These are phyloP conservation scores for Xylaria sp. DNA, from an alignment of 2,329 filamentous ascomycete species.

Conservation along the genomic window DNA sequence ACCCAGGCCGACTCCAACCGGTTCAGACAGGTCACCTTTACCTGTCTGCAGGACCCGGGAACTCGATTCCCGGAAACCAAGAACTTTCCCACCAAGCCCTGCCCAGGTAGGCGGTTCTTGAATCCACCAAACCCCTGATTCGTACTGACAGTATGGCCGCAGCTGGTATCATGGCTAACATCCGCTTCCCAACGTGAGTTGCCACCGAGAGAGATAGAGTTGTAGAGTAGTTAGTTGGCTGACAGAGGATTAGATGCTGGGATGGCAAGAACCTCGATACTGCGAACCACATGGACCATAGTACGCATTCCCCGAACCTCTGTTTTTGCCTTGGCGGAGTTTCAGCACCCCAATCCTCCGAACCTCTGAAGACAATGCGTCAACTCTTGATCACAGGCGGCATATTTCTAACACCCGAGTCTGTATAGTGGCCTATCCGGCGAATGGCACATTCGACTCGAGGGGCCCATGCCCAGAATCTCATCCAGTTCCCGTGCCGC, in stretches of 20 bases:
- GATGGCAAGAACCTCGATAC: slow-evolving; percentile 58
- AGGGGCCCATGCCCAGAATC: slow-evolving; percentile 53
- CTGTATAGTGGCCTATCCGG: slow-evolving; percentile 53
- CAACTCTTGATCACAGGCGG: background rate
- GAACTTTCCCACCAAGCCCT: slow-evolving; percentile 53
- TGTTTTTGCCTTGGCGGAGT: background rate
- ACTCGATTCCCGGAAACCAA: slow-evolving; percentile 54
- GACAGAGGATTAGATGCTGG: slow-evolving; percentile 54
- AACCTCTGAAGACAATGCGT: background rate
- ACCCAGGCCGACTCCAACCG: slow-evolving; percentile 51
- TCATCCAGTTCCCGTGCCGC: slow-evolving; percentile 54
- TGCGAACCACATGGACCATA: slow-evolving; percentile 56
- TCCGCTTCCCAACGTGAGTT: slow-evolving; percentile 62
- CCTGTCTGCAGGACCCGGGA: slow-evolving; percentile 54
- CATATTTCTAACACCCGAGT: background rate
- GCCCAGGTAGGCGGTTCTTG: slow-evolving; percentile 41
- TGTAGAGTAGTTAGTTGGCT: background rate
- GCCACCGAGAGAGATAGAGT: slow-evolving; percentile 22
- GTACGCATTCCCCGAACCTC: background rate
- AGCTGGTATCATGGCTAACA: slow-evolving; percentile 53
- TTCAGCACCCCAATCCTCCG: background rate
- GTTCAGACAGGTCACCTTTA: slow-evolving; percentile 58
- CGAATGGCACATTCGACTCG: slow-evolving; percentile 50
- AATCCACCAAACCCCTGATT: no score
- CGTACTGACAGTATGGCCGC: background rate